Conservation (phyloP, 805 yeast genomes). For the Yarrowia divulgata region DNA sequence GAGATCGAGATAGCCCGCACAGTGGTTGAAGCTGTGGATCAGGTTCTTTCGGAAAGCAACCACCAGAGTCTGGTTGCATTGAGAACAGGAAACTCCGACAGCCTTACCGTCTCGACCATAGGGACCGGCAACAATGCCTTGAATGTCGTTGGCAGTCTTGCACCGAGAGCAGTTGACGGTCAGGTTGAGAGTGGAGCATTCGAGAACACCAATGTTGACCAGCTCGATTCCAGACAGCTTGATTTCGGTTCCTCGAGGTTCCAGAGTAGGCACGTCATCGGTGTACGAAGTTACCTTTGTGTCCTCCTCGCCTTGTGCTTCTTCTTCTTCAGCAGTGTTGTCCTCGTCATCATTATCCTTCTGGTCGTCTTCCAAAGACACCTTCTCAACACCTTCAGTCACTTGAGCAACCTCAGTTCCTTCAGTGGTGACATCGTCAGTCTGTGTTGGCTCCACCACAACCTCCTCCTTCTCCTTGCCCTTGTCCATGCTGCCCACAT, state of each 20-base stretch:
- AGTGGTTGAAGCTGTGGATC: slow-evolving; percentile 48
- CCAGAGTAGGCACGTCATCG: slow-evolving; percentile 33
- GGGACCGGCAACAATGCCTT: slow-evolving; percentile 50
- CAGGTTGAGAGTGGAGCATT: slow-evolving; percentile 50
- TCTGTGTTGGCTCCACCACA: not conserved
- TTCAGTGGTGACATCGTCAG: not conserved
- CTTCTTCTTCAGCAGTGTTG: not conserved
- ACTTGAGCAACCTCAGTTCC: not conserved
- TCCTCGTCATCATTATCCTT: not conserved
- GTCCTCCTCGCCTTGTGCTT: not conserved
- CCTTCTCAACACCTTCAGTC: not conserved
- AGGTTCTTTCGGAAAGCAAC: slow-evolving; percentile 52
- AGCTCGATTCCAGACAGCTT: slow-evolving; percentile 49
- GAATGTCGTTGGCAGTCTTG: slow-evolving; percentile 50
- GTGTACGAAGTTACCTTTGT: slow-evolving; percentile 22
- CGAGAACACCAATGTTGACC: slow-evolving; percentile 50
- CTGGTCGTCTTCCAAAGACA: not conserved
- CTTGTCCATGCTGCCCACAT: slow-evolving; percentile 1
- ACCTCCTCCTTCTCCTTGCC: slow-evolving; percentile 21
- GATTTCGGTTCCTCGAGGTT: slow-evolving; percentile 50
- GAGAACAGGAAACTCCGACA: slow-evolving; percentile 48
- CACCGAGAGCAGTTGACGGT: slow-evolving; percentile 52
- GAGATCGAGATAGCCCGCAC: slow-evolving; percentile 52
- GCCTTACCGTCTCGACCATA: slow-evolving; percentile 50
- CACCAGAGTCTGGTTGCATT: slow-evolving; percentile 50